Evolutionary conservation across 371 early-diverging fungal species (phyloP).

Genomic region (Fennellomyces sp.): DNA sequence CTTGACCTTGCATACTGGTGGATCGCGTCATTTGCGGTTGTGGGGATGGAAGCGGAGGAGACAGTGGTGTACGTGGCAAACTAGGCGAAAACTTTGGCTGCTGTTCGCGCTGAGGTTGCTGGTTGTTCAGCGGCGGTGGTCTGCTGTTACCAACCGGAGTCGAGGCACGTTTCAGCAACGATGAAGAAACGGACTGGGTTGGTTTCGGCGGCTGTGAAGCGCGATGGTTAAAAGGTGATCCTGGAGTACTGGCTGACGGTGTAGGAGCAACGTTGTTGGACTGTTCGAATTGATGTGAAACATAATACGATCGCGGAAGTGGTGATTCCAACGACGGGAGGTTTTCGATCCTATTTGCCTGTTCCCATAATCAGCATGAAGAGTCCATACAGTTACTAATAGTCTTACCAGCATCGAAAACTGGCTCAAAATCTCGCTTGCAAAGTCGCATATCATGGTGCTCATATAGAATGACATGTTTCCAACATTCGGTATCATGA

Average conservation of each 20-base stretch:
- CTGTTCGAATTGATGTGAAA: constrained; percentile 11
- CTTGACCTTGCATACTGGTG: constrained; percentile 16
- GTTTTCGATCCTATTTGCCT: constrained; percentile 39
- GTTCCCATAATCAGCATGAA: no score
- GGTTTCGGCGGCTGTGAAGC: constrained; percentile 24
- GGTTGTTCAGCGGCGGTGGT: constrained; percentile 4
- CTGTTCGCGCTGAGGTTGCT: constrained; percentile 1
- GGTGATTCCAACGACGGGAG: constrained; percentile 40
- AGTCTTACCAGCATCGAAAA: constrained; percentile 37
- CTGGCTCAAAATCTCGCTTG: constrained; percentile 66
- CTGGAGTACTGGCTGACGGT: constrained; percentile 26
- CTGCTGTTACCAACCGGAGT: constrained; percentile 13
- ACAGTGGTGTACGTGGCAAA: constrained; percentile 17
- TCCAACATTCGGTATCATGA: constrained; percentile 84
- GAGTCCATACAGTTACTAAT: no score
- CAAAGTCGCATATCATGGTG: constrained; percentile 77
- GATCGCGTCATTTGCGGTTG: constrained; percentile 22
- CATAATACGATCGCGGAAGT: constrained; percentile 16
- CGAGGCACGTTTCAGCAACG: constrained; percentile 27
- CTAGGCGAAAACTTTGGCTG: constrained; percentile 8
- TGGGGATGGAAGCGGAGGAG: constrained; percentile 19
- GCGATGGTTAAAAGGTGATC: constrained; percentile 11
- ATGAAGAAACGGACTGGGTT: constrained; percentile 21
- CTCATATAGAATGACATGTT: constrained; percentile 78
- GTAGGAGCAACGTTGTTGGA: constrained; percentile 16